Base-by-base conservation (phyloP, 371 early-diverging fungal genomes). In the Haplosporangium sp. region DNA sequence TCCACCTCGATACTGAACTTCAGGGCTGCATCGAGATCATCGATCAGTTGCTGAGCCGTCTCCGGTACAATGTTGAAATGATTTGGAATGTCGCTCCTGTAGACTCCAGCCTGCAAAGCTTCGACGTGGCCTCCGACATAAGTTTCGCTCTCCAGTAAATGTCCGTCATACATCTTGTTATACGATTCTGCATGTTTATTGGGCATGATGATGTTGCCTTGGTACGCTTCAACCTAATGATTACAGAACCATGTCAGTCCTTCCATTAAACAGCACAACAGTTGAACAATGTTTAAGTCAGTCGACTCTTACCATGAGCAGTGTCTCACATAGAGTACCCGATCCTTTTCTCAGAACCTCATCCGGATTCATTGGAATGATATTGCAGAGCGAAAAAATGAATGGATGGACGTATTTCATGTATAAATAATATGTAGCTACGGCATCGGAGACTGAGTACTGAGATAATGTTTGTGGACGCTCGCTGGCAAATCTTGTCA, bases 321-420 rank as follows among this genome's bases (percentile, higher is more conserved):
- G 84, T 34, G 96, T 87, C 85, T 99, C 99, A 83, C 99, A 99
- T 2, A 99, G 90, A 15, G 99, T 98, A 44, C 99, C 99, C 37
- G 97, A 94, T 11, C 99, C 99, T 85, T 97, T 95, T 72, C 99
- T 90, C 67, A 99, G 84, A 58, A 99, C 98, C 68, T 99, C 99
- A 78, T 98, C 98, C 2, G 99, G 98, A 35, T 94, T 93, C 74
- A 98, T 89, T 0, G 99, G 99, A 75, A 99, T 98, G 69, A 99
- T 95, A 78, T 99, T 99, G 86, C 99, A 98, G 6, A 99, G 89
- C 6, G 99, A 99, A 83, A 99, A 99, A 59, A 99, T 97, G 81
- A 99, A 99, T 8, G 99, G 98, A 85, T 99, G 96, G 10, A 99
- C 99, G 84, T 99, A 99, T 88, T 99, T 99, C 95, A 98, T 97